Base-by-base conservation (phyloP, 2,329 filamentous ascomycete species). In the Lasiodiplodia gonubiensis region DNA sequence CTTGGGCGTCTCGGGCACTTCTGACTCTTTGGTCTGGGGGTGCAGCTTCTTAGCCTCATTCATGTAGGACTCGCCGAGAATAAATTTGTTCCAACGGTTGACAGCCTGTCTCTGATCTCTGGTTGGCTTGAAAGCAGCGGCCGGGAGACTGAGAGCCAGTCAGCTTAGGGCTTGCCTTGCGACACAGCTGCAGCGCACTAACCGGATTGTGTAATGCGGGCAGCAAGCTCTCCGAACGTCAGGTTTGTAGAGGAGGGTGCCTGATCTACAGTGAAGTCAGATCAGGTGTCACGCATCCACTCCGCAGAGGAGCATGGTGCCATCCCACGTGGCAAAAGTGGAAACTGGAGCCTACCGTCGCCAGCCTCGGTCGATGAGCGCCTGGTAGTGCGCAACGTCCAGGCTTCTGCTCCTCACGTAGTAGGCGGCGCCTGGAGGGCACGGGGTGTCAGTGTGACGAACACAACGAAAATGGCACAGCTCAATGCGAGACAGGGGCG, bases 161-260 rank as follows among this genome's bases (percentile, higher is more conserved):
- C 48, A 53, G n/a, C 39, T 51, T 60, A 55, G 35, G 37, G 59
- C 25, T 52, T 59, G 27, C 27, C 37, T 54, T 39, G 46, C 25
- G 23, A 64, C 61, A 23, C 14, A 54, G 30, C 6, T 23, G 51
- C 61, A 57, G 33, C 23, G 23, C 27, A 54, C 75, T 64, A 72
- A 83, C 82, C 81, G 88, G 65, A 95, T 89, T 0, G 91, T 93
- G 77, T 94, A 98, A 75, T 97, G 93, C 53, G 94, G 93, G 78
- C 95, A 99, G 75, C 95, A 99, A 69, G 93, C 92, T 67, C 89
- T 85, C 68, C 86, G 86, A 73, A 92, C 89, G 77, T 95, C 90
- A 16, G 92, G 92, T 69, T 92, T 88, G 79, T 95, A 95, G 59
- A 95, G 82, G 10, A 93, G 82, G 33, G 81, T 87, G 18, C 85